A percentile compares a stretch with the other conserved stretches of the same genome.
phyloP scores from a whole-genome alignment of 306 rosid genomes.

The Calophaca sinica region DNA sequence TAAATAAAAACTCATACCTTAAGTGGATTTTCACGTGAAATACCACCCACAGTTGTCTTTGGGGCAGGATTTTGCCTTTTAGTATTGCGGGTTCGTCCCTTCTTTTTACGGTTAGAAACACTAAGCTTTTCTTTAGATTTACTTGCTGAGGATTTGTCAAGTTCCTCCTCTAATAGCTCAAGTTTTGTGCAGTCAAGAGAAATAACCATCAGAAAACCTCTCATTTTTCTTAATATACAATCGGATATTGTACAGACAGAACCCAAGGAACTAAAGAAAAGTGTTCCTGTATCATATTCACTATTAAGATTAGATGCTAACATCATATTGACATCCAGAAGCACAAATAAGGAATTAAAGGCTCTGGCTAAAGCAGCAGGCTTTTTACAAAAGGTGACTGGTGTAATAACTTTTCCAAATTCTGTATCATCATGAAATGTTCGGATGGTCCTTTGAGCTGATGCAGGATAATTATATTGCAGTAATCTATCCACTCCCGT shows the following conservation, averaged over 20 bases:
- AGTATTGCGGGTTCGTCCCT: constrained; percentile 67
- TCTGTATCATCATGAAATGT: constrained; percentile 56
- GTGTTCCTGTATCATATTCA: constrained; percentile 65
- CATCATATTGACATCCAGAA: constrained; percentile 70
- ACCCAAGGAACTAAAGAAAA: constrained; percentile 82
- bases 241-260: constrained; percentile 85
- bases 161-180: constrained; percentile 77
- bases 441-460: constrained; percentile 53
- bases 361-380: constrained; percentile 62
- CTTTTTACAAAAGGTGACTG: constrained; percentile 64
- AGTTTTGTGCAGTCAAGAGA: constrained; percentile 90
- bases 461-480: constrained; percentile 52
- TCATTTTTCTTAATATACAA: constrained; percentile 76
- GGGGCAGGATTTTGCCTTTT: constrained; percentile 63
- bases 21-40: constrained; percentile 48
- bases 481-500: constrained; percentile 53
- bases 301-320: constrained; percentile 53
- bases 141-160: constrained; percentile 57
- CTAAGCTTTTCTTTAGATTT: constrained; percentile 73
- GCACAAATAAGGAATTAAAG: constrained; percentile 69
- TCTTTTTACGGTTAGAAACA: constrained; percentile 72
- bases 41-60: constrained; percentile 49
- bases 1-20: constrained; percentile 58
- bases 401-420: constrained; percentile 65
- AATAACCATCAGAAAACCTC: constrained; percentile 86